phyloP scores from a whole-genome alignment of 164 flowering plant genomes.

The Dillenia suffruticosa region DNA sequence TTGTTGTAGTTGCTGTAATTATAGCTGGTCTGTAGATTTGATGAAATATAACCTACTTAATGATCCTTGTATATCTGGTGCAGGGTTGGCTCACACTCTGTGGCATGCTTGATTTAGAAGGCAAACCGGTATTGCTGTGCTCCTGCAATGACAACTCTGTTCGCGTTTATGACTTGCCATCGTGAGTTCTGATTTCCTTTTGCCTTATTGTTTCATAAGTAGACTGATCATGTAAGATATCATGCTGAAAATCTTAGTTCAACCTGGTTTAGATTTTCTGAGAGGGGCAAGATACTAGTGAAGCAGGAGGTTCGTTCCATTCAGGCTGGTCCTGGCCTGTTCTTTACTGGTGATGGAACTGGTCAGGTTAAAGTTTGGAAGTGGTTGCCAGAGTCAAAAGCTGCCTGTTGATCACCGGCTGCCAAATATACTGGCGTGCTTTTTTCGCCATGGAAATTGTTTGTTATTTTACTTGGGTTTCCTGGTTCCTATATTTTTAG shows the following conservation, averaged over 20 bases:
- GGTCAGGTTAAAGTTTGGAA: slow-evolving; percentile 84
- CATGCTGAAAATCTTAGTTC: background rate
- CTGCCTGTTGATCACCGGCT: background rate
- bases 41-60: too few relatives aligned
- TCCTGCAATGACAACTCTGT: slow-evolving; percentile 61
- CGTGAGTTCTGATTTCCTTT: slow-evolving; percentile 49
- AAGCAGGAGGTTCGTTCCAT: slow-evolving; percentile 73
- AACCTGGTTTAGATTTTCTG: slow-evolving; percentile 48
- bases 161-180: slow-evolving; percentile 69
- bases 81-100: slow-evolving; percentile 59
- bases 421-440: too few relatives aligned
- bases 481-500: too few relatives aligned
- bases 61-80: slow-evolving; percentile 2
- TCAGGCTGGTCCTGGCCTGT: slow-evolving; percentile 72
- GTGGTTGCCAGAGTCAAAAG: slow-evolving; percentile 33
- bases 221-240: background rate
- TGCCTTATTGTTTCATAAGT: background rate
- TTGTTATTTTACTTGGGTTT: too few relatives aligned
- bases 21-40: too few relatives aligned
- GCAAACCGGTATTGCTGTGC: slow-evolving; percentile 63
- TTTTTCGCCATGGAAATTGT: too few relatives aligned
- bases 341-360: slow-evolving; percentile 87
- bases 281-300: slow-evolving; percentile 67
- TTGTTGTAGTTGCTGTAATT: too few relatives aligned
- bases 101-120: slow-evolving; percentile 62